Percentiles rank a stretch among this genome's conserved stretches.
These are phyloP conservation scores for Cordyceps militaris DNA, from an alignment of 2,329 filamentous ascomycete genomes.

Conservation along the genomic window DNA sequence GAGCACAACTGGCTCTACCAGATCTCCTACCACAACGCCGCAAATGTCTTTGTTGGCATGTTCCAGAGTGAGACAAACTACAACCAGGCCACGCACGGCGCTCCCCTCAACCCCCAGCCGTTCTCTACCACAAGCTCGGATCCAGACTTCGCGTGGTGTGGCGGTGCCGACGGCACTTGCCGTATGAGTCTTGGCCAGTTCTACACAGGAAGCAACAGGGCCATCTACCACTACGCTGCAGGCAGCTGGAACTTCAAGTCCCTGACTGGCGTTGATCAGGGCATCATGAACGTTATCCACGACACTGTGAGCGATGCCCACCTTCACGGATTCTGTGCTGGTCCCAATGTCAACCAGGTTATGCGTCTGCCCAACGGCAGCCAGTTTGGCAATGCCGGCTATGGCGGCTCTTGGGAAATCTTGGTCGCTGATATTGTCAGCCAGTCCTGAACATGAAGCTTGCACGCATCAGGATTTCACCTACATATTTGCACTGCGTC, in stretches of 20 bases:
- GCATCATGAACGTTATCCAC: conserved; percentile 17
- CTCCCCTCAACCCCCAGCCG: conserved; percentile 29
- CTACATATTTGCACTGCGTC: not conserved
- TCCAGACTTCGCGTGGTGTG: conserved; percentile 36
- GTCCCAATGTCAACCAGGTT: conserved; percentile 13
- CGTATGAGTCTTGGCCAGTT: conserved; percentile 37
- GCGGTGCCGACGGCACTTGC: conserved; percentile 28
- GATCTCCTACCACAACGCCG: conserved; percentile 43
- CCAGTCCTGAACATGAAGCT: conserved; percentile 13
- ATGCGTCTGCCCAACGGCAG: conserved; percentile 15
- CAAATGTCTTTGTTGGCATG: conserved; percentile 43
- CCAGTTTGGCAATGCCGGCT: conserved; percentile 16
- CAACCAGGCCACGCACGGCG: conserved; percentile 26
- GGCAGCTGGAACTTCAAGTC: conserved; percentile 9
- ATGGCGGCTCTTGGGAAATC: conserved; percentile 16
- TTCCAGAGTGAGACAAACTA: conserved; percentile 49
- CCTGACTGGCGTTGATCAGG: conserved; percentile 15
- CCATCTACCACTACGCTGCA: conserved; percentile 7
- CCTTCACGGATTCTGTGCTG: conserved; percentile 15
- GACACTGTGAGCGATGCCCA: conserved; percentile 11
- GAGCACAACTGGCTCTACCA: conserved; percentile 55
- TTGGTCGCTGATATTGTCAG: conserved; percentile 15
- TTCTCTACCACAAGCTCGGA: conserved; percentile 33
- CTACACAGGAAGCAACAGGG: conserved; percentile 26
- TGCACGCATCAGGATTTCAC: not conserved